Evolutionary conservation across 257 asterid genomes (phyloP), one percentile per base, ranked within the genome.

Genomic region (Forsythia suspensa): DNA sequence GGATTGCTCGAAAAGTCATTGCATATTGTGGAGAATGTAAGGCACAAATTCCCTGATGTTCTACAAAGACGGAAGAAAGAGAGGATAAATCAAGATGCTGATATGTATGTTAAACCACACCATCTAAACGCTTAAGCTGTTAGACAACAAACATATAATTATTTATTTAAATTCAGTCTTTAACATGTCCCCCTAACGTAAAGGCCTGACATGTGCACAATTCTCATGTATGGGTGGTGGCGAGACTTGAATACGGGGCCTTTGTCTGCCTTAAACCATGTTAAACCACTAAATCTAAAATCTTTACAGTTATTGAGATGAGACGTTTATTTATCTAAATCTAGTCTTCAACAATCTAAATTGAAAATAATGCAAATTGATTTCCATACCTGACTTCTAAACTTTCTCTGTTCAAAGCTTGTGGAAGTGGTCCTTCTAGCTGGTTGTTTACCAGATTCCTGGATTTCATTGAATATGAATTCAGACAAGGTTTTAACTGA

Each of bases 351-450:
- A 29, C 34, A 29, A 29, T 29, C 34, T 29, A 73, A 74, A 55
- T 73, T 65, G 80, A 46, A 72, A 29, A 20, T 9, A 12, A 44
- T 0, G 0, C 2, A 46, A 59, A 41, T 44, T 80, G 24, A 74
- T 61, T 57, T 48, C 21, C 71, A 61, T 85, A 91, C 99, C 93
- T 89, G 87, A 95, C 87, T 86, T 93, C 88, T 76, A 93, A 80
- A 78, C 90, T 89, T 40, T 89, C 90, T 78, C 92, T 79, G 91
- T 93, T 84, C 79, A 95, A 81, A 55, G 98, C 86, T 70, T 83
- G 88, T 43, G 99, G 99, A n/a, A 95, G 95, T 42, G 98, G 98
- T 44, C 98, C 99, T 83, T 85, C 96, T 63, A 95, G 86, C 84
- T 84, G 90, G 72, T 95, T 95, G 82, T 95, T 89, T 84, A 90